phyloP scores from a whole-genome alignment of 1,284 basidiomycete genomes.

The Athelia sp. region DNA sequence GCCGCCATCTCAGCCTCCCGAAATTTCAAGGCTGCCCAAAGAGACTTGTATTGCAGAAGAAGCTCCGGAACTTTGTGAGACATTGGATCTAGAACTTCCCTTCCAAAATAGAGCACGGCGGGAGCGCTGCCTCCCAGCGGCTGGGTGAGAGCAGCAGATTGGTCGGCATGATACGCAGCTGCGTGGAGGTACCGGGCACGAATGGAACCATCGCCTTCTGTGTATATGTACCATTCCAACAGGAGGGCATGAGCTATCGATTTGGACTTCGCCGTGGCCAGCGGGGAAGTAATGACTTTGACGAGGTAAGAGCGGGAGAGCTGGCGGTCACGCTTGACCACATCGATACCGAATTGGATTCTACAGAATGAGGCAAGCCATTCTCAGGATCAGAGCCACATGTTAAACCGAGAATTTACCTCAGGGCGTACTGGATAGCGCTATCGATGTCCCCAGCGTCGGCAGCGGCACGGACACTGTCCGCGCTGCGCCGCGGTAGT shows the following conservation, averaged over 20 bases:
- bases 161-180: conserved; percentile 23
- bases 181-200: conserved; percentile 21
- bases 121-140: conserved; percentile 10
- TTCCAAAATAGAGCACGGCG: conserved; percentile 15
- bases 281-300: conserved; percentile 7
- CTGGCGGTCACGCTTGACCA: conserved; percentile 5
- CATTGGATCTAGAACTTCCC: conserved; percentile 8
- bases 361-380: conserved; percentile 1
- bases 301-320: conserved; percentile 11
- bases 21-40: conserved; percentile 16
- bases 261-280: conserved; percentile 6
- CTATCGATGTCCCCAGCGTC: conserved; percentile 16
- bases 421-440: conserved; percentile 18
- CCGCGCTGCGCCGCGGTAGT: conserved; percentile 7
- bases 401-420: too few species aligned
- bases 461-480: conserved; percentile 13
- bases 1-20: conserved; percentile 15
- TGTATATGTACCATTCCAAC: conserved; percentile 23
- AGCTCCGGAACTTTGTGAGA: conserved; percentile 11
- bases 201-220: conserved; percentile 7
- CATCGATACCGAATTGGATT: conserved; percentile 7
- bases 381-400: too few species aligned
- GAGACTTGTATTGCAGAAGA: conserved; percentile 15
- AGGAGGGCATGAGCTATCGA: conserved; percentile 16
- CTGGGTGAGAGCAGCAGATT: conserved; percentile 11